Base-by-base conservation (phyloP, 2,329 filamentous ascomycete species). In the Rachicladosporium sp. region DNA sequence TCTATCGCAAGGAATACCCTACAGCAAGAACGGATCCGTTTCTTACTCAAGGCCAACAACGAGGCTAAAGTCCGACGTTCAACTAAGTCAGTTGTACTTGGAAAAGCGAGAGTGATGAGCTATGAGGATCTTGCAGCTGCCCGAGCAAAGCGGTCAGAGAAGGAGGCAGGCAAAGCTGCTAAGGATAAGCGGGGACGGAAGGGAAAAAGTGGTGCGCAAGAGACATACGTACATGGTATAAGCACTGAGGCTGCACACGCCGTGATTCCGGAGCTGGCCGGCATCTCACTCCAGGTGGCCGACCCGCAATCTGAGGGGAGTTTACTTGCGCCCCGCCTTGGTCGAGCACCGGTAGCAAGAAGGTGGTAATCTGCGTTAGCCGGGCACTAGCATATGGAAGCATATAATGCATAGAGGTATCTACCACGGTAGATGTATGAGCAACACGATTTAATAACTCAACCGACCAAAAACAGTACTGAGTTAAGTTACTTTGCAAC, bases 41-140 rank as follows among this genome's bases (percentile, higher is more conserved):
- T 55, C 41, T 46, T 59, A 34, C 38, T 40, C 34, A 45, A 43
- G 37, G 49, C 52, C 2, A 56, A 56, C 31, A 45, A 53, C 35
- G 45, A 57, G 42, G 44, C 43, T 23, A 54, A 50, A 43, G 31
- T 37, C 33, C 46, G 50, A 21, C 46, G 45, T 44, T 45, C 46
- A 33, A 52, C 48, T 9, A 54, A 46, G 40, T 47, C 51, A 35
- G 1, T 42, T 9, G 38, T 52, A 11, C 35, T 55, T 19, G 47
- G 50, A 21, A 50, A 31, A 40, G 50, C 42, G 19, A 54, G 45
- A 41, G 47, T 54, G 8, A 52, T 55, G 41, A 45, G 38, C 31
- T 53, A 45, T 37, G 45, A 51, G 33, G 48, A 53, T 15, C 44
- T 52, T 29, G 30, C 43, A 19, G 43, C 43, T 32, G 49, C 45